Conservation (phyloP, 768 basidiomycete species). For the Pleurotus tuoliensis region DNA sequence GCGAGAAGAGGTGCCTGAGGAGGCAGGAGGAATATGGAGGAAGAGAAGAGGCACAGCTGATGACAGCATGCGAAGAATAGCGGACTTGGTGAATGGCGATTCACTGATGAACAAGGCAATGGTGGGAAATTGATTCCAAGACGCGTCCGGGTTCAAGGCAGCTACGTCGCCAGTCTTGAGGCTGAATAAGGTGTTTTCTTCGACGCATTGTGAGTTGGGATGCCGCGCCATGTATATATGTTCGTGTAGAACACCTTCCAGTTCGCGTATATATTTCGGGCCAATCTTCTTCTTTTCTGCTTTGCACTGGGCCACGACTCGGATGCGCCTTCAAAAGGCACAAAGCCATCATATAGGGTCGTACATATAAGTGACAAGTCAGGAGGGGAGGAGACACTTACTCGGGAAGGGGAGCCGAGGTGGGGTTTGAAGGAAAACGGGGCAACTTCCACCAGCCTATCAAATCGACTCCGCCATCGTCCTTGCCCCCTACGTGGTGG, state of each 20-base stretch:
- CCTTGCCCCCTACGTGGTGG: conserved; percentile 73
- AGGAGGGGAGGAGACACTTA: too few relatives aligned
- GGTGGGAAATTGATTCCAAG: conserved; percentile 25
- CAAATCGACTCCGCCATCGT: conserved; percentile 89
- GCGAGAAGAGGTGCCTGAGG: background rate
- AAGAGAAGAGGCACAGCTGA: conserved; percentile 79
- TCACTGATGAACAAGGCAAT: conserved; percentile 81
- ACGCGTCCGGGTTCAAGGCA: too few relatives aligned
- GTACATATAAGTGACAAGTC: background rate
- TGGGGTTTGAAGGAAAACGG: conserved; percentile 5
- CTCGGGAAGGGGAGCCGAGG: background rate
- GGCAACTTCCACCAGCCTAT: conserved; percentile 95
- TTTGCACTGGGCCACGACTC: conserved; percentile 88
- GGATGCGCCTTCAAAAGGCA: conserved; percentile 46
- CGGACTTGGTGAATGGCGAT: conserved; percentile 71
- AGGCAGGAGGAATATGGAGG: conserved; percentile 61
- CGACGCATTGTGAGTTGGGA: background rate
- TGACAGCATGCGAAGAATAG: conserved; percentile 65
- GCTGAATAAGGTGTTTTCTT: background rate
- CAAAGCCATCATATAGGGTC: background rate
- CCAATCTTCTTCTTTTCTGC: conserved; percentile 80
- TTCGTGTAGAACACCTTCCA: conserved; percentile 81
- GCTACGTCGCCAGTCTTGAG: too few relatives aligned
- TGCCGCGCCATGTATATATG: conserved; percentile 26
- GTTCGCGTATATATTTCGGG: conserved; percentile 79